These are phyloP conservation scores for Carex parvula DNA, from an alignment of 176 grass and related monocot genomes.

Conservation along the genomic window DNA sequence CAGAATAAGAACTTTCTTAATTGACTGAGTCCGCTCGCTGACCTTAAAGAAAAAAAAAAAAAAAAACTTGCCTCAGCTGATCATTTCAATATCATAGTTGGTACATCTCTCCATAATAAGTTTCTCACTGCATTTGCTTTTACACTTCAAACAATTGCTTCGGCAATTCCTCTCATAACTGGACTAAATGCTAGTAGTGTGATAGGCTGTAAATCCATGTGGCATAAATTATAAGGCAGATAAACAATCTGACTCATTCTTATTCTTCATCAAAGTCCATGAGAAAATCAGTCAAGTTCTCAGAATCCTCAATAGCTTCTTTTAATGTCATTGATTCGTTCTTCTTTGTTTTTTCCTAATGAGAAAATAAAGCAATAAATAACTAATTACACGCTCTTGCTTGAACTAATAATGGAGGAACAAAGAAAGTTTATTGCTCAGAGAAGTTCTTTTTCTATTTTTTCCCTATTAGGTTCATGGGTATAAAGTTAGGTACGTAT, in stretches of 20 bases:
- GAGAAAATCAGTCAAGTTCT: conserved; percentile 78
- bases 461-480: neutral
- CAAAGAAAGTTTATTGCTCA: conserved; percentile 10
- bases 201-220: neutral
- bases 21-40: too few relatives aligned
- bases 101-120: neutral
- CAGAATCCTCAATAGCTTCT: conserved; percentile 75
- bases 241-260: conserved; percentile 11
- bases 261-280: conserved; percentile 80
- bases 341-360: conserved; percentile 68
- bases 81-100: neutral
- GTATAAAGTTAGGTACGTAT: neutral
- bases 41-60: too few relatives aligned
- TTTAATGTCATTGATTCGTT: conserved; percentile 50
- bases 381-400: conserved; percentile 13
- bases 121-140: neutral
- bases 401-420: neutral
- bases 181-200: neutral
- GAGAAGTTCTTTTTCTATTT: neutral
- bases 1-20: neutral
- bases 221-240: neutral
- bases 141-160: neutral
- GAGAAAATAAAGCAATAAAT: conserved; percentile 16
- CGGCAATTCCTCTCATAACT: neutral
- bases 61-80: neutral